phyloP scores from a whole-genome alignment of 176 grass and related monocot genomes.

The Pharus latifolius region DNA sequence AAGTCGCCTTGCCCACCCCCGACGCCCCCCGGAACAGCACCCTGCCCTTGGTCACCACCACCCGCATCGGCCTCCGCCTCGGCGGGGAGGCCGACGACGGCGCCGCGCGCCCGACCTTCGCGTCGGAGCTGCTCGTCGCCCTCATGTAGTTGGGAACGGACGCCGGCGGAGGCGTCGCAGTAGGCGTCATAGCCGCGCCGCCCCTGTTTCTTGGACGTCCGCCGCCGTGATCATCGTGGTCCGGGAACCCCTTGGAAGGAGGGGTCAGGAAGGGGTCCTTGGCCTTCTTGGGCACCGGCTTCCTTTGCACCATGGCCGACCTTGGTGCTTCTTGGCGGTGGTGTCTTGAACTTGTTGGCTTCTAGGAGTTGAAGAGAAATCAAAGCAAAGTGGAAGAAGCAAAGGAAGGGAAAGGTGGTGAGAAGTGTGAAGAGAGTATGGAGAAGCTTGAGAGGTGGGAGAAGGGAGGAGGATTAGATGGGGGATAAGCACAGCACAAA shows the following conservation, averaged over 20 bases:
- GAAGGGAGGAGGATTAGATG: background rate
- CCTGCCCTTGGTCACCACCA: conserved; percentile 28
- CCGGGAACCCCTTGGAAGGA: conserved; percentile 23
- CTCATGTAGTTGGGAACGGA: conserved; percentile 81
- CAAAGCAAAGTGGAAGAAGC: conserved; percentile 10
- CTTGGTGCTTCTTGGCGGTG: background rate
- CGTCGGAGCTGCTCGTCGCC: conserved; percentile 69
- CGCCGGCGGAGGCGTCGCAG: conserved; percentile 3
- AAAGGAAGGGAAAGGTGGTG: conserved; percentile 24
- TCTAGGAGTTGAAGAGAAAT: background rate
- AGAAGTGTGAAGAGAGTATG: background rate
- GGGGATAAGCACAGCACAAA: conserved; percentile 2
- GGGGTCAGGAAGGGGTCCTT: conserved; percentile 36
- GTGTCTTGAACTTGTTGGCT: conserved; percentile 4
- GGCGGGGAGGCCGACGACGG: background rate
- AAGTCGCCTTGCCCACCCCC: conserved; percentile 45
- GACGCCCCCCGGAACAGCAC: conserved; percentile 36
- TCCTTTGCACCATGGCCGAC: conserved; percentile 84
- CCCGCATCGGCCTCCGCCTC: background rate
- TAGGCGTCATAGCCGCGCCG: conserved; percentile 22
- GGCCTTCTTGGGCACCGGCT: conserved; percentile 39
- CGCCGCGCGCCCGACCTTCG: conserved; percentile 31
- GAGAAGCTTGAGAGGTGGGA: background rate
- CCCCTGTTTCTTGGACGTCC: conserved; percentile 31
- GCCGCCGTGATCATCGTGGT: background rate